Evolutionary conservation across 2,329 filamentous ascomycete species (phyloP), one percentile per base, ranked within the genome.

Genomic region (Fusarium torreyae): DNA sequence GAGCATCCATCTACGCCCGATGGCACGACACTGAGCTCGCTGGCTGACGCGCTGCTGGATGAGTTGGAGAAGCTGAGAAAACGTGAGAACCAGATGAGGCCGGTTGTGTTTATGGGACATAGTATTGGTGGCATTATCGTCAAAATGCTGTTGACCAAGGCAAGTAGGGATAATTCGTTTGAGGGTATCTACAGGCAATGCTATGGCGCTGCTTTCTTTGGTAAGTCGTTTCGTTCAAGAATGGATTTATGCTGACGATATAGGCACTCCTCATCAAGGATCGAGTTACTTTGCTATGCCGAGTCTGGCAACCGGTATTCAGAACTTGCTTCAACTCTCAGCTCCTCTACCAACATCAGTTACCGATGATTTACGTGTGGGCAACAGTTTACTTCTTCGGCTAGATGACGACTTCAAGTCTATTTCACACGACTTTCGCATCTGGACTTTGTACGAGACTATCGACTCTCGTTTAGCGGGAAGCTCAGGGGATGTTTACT

Each of bases 401-500:
- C 80, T 83, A 46, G 85, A 89, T 18, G 85, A 88, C 5, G 81
- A 83, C 42, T 91, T 90, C 71, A 83, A 83, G 48, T 81, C 85
- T 5, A 82, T 88, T 7, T 84, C 87, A 0, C 85, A 85, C 36
- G 88, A 90, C 57, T 80, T 90, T 51, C 85, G 84, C 8, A 81
- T 90, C 14, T 90, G 88, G 87, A 88, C 87, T 0, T 86, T 90
- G 40, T 87, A 90, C 61, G 88, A 90, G 70, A 90, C 87, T 0
- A 83, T 87, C 9, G 88, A 90, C 73, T 89, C 88, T 1, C 82
- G 84, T 1, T 78, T 90, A 6, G 85, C 85, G 0, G 84, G 84
- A 1, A 73, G 79, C 1, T 73, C 75, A 8, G 73, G 78, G 6
- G 84, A 85, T 55, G 81, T 89, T 4, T 86, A 86, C 69, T 89